phyloP scores from a whole-genome alignment of 1,284 basidiomycete genomes.

The Fomitopsis schrenkii region DNA sequence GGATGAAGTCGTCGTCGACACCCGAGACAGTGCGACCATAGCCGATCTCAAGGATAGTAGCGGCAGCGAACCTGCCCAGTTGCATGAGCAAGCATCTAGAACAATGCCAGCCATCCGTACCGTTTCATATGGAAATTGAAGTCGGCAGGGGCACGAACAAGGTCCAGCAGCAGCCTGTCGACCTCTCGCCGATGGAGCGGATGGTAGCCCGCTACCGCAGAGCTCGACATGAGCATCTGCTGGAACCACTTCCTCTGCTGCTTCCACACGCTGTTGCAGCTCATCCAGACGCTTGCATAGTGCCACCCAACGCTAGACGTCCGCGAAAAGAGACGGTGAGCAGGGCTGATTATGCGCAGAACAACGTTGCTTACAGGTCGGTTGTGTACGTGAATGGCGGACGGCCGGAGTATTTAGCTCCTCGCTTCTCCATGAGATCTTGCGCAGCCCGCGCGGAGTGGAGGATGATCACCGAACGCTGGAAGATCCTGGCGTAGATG shows the following conservation, averaged over 20 bases:
- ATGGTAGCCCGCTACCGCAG: conserved; percentile 17
- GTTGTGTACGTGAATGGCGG: conserved; percentile 25
- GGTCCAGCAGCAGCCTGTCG: conserved; percentile 18
- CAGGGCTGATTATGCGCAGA: too few relatives aligned
- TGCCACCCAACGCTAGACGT: conserved; percentile 13
- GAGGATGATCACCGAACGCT: conserved; percentile 32
- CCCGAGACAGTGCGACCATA: conserved; percentile 21
- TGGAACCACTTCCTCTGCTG: conserved; percentile 28
- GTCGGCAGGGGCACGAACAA: conserved; percentile 21
- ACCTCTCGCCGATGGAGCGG: conserved; percentile 24
- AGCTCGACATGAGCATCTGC: conserved; percentile 21
- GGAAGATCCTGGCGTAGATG: conserved; percentile 31
- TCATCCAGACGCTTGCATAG: conserved; percentile 19
- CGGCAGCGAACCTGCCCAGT: conserved; percentile 14
- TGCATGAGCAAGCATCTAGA: not conserved
- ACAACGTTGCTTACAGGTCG: conserved; percentile 20
- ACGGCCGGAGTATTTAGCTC: conserved; percentile 35
- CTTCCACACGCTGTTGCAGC: conserved; percentile 25
- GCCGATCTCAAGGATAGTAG: conserved; percentile 18
- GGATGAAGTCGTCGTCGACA: conserved; percentile 17
- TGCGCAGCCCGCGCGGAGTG: conserved; percentile 30
- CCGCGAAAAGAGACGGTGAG: not conserved
- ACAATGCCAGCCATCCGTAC: conserved; percentile 8
- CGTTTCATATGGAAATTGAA: conserved; percentile 22
- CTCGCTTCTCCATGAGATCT: conserved; percentile 40